Evolutionary conservation across 306 rosid genomes (phyloP).

Genomic region (Inga leiocalycina): DNA sequence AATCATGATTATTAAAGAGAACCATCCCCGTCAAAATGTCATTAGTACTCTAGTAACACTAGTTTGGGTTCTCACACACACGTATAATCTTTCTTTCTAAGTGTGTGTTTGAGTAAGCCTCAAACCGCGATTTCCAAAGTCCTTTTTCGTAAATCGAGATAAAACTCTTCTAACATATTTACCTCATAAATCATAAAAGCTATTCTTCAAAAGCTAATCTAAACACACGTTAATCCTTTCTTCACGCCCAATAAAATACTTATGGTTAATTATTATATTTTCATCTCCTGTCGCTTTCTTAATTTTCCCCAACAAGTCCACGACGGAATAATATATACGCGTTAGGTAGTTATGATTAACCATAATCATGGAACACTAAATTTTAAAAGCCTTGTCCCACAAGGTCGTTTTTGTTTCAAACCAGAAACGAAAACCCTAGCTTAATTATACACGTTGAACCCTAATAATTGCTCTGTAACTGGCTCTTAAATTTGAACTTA

Average conservation of each 20-base stretch:
- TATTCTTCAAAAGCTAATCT: too few species aligned
- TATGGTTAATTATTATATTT: background rate
- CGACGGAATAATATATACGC: background rate
- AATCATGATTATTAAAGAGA: background rate
- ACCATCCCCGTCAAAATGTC: background rate
- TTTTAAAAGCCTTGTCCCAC: background rate
- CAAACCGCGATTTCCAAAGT: too few species aligned
- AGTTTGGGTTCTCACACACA: background rate
- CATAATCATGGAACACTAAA: background rate
- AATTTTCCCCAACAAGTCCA: background rate
- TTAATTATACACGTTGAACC: background rate
- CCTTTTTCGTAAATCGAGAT: too few species aligned
- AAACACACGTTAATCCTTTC: background rate
- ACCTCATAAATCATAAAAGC: too few species aligned
- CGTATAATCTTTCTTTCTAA: too few species aligned
- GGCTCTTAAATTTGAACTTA: background rate
- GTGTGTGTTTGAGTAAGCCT: too few species aligned
- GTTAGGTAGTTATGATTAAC: constrained; percentile 13
- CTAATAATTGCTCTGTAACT: background rate
- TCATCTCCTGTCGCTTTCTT: background rate
- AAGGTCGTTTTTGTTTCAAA: background rate
- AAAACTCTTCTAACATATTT: too few species aligned
- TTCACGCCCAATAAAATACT: background rate
- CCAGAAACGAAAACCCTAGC: background rate
- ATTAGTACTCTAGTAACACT: background rate